These are phyloP conservation scores for Lojkania enalia DNA, from an alignment of 2,329 filamentous ascomycete species.

Conservation along the genomic window DNA sequence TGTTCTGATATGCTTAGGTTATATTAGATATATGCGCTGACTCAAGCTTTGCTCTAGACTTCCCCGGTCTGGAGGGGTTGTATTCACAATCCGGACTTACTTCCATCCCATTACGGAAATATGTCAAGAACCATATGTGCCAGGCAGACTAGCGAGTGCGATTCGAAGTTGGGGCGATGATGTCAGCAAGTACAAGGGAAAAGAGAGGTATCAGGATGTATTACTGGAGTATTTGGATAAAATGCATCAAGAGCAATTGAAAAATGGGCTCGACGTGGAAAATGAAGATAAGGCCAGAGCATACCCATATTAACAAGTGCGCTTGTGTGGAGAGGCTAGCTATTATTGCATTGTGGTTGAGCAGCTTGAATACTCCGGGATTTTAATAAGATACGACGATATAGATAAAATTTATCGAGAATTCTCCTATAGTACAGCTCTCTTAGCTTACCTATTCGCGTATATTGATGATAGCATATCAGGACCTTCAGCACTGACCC, in stretches of 20 bases:
- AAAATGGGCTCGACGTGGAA: slow-evolving; percentile 64
- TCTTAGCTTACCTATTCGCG: too few species aligned
- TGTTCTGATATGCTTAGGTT: slow-evolving; percentile 8
- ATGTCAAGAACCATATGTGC: slow-evolving; percentile 72
- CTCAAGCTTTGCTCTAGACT: slow-evolving; percentile 34
- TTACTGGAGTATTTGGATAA: slow-evolving; percentile 75
- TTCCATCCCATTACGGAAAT: slow-evolving; percentile 73
- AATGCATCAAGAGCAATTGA: slow-evolving; percentile 74
- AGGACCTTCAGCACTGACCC: too few species aligned
- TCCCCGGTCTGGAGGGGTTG: slow-evolving; percentile 52
- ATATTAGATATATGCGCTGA: background rate
- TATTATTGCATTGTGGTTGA: too few species aligned
- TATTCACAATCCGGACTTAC: slow-evolving; percentile 81
- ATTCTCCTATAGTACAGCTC: too few species aligned
- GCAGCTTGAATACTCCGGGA: too few species aligned
- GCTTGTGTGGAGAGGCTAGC: too few species aligned
- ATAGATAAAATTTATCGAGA: too few species aligned
- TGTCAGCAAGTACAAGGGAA: slow-evolving; percentile 77
- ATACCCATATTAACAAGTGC: slow-evolving; percentile 64
- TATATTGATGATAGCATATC: too few species aligned
- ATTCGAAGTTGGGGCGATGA: slow-evolving; percentile 80
- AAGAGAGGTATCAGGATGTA: slow-evolving; percentile 71
- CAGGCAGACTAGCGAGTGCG: slow-evolving; percentile 75
- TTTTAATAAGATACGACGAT: too few species aligned
- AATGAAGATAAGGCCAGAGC: slow-evolving; percentile 62